A percentile compares a stretch with the other conserved stretches of the same genome.
phyloP scores from a whole-genome alignment of 306 rosid species.

The Delonix regia region DNA sequence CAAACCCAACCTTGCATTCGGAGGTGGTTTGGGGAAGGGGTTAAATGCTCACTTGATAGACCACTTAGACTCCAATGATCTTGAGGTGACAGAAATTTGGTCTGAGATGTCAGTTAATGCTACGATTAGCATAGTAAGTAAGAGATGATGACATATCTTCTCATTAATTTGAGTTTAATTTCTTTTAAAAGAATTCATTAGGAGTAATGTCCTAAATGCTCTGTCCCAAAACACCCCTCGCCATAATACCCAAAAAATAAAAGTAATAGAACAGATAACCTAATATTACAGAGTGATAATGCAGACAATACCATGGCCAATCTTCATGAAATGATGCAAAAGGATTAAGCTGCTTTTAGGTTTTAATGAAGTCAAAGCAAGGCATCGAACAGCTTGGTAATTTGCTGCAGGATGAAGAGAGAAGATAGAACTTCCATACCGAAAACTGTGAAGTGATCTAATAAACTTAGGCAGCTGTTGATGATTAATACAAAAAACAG shows the following conservation, averaged over 20 bases:
- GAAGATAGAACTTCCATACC: constrained; percentile 47
- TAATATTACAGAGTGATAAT: constrained; percentile 14
- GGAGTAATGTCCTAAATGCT: too few species aligned
- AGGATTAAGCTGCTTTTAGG: constrained; percentile 75
- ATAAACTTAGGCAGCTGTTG: neutral
- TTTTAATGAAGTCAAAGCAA: constrained; percentile 79
- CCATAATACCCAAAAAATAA: too few species aligned
- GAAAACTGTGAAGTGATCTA: constrained; percentile 10
- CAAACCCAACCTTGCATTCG: neutral
- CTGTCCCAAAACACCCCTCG: too few species aligned
- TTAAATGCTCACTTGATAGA: too few species aligned
- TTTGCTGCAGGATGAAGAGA: constrained; percentile 59
- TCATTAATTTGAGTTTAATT: too few species aligned
- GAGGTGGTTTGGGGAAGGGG: too few species aligned
- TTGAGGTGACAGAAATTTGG: too few species aligned
- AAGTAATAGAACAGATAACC: neutral
- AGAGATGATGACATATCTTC: too few species aligned
- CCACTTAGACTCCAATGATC: too few species aligned
- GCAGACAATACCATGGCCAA: constrained; percentile 70
- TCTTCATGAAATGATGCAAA: constrained; percentile 66
- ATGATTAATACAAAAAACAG: neutral
- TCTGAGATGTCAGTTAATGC: too few species aligned
- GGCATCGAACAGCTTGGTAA: constrained; percentile 85
- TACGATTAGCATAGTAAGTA: too few species aligned
- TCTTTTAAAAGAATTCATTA: too few species aligned